Conservation (phyloP, 257 asterid species). For the Paulownia fortunei region DNA sequence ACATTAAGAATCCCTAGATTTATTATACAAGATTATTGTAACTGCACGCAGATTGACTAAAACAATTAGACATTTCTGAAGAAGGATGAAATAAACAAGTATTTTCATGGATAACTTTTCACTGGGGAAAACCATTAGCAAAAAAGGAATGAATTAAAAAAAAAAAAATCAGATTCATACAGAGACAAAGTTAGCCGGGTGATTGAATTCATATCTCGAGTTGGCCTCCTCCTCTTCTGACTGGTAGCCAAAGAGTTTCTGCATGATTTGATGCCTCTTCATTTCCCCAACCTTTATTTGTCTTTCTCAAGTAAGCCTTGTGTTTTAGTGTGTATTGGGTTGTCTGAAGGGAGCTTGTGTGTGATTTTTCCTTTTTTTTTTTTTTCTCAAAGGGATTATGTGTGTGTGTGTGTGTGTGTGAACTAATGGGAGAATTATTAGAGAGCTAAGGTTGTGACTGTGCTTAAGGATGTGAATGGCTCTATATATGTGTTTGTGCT, state of each 20-base stretch:
- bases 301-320: not conserved
- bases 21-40: not conserved
- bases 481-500: not conserved
- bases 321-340: not conserved
- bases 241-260: conserved; percentile 59
- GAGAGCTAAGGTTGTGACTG: not conserved
- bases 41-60: not conserved
- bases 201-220: conserved; percentile 50
- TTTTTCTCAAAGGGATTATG: no score
- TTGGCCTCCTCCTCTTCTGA: conserved; percentile 62
- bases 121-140: not conserved
- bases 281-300: conserved; percentile 43
- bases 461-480: not conserved
- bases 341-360: not conserved
- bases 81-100: not conserved
- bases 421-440: not conserved
- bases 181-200: conserved; percentile 45
- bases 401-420: not conserved
- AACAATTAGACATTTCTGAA: not conserved
- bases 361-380: not conserved
- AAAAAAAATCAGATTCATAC: conserved; percentile 36
- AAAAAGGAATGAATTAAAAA: not conserved
- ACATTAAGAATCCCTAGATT: not conserved
- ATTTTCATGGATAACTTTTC: not conserved
- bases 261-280: conserved; percentile 62